Evolutionary conservation across 2,329 filamentous ascomycete genomes (phyloP).

Genomic region (Penicillium corylophilum): DNA sequence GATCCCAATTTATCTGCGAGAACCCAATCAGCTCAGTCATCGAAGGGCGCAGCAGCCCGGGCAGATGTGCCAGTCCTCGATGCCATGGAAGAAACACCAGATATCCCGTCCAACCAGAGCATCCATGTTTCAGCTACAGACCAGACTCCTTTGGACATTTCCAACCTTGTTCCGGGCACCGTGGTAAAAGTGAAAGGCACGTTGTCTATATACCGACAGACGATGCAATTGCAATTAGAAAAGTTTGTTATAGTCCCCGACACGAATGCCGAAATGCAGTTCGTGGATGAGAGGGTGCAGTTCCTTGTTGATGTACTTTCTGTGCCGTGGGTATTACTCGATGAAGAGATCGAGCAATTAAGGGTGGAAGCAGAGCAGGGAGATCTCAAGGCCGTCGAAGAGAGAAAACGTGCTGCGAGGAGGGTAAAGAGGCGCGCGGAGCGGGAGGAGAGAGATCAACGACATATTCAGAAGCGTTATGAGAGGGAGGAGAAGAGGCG

Average conservation of each 20-base stretch:
- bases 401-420: constrained; percentile 33
- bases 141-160: constrained; percentile 45
- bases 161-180: constrained; percentile 49
- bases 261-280: constrained; percentile 56
- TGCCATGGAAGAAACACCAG: not conserved
- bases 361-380: constrained; percentile 42
- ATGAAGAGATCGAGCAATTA: constrained; percentile 45
- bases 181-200: constrained; percentile 59
- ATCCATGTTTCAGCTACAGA: constrained; percentile 28
- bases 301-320: constrained; percentile 53
- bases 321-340: constrained; percentile 53
- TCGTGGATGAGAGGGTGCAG: constrained; percentile 52
- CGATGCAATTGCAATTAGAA: constrained; percentile 56
- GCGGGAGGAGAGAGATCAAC: constrained; percentile 40
- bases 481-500: constrained; percentile 45
- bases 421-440: constrained; percentile 25
- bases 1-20: constrained; percentile 1
- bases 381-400: constrained; percentile 38
- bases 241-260: constrained; percentile 50
- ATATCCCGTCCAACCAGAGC: not conserved
- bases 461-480: constrained; percentile 33
- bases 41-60: constrained; percentile 39
- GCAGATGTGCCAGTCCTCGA: constrained; percentile 18
- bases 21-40: constrained; percentile 5
- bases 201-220: constrained; percentile 51